Evolutionary conservation across 768 basidiomycete genomes (phyloP).

Genomic region (Suillus spraguei): DNA sequence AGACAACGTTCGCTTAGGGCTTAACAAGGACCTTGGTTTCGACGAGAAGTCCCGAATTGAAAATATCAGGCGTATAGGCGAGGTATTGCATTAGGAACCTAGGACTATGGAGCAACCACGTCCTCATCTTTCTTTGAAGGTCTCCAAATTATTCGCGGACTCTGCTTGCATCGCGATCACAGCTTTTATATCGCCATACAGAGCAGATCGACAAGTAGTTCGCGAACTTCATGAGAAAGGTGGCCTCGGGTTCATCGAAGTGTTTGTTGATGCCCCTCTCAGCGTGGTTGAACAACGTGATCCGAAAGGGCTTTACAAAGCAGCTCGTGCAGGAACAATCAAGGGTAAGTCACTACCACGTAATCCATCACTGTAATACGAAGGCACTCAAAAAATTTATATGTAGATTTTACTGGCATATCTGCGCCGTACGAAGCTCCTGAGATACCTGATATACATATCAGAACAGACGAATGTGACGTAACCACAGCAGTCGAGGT

Average conservation of each 20-base stretch:
- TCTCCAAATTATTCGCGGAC: conserved; percentile 92
- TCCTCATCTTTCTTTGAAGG: conserved; percentile 48
- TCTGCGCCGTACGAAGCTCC: conserved; percentile 97
- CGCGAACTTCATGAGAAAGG: conserved; percentile 78
- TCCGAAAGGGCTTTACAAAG: conserved; percentile 97
- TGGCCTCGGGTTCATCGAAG: conserved; percentile 85
- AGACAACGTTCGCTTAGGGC: conserved; percentile 92
- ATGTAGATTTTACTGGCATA: conserved; percentile 95
- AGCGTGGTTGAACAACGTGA: conserved; percentile 88
- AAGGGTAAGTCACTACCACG: conserved; percentile 75
- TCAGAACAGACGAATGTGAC: conserved; percentile 81
- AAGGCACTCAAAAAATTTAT: conserved; percentile 14
- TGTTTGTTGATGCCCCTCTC: conserved; percentile 93
- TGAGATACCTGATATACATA: conserved; percentile 83
- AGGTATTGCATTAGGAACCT: conserved; percentile 53
- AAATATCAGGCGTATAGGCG: conserved; percentile 96
- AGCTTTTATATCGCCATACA: conserved; percentile 99
- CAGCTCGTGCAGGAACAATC: conserved; percentile 93
- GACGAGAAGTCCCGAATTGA: conserved; percentile 90
- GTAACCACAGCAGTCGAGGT: conserved; percentile 77
- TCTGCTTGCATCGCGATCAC: conserved; percentile 85
- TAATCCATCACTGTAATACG: neutral
- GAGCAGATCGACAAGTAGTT: conserved; percentile 79
- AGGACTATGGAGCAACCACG: conserved; percentile 3
- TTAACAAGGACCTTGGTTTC: conserved; percentile 97